phyloP scores from a whole-genome alignment of 2,329 filamentous ascomycete species.

The Pestalotiopsis sp. region DNA sequence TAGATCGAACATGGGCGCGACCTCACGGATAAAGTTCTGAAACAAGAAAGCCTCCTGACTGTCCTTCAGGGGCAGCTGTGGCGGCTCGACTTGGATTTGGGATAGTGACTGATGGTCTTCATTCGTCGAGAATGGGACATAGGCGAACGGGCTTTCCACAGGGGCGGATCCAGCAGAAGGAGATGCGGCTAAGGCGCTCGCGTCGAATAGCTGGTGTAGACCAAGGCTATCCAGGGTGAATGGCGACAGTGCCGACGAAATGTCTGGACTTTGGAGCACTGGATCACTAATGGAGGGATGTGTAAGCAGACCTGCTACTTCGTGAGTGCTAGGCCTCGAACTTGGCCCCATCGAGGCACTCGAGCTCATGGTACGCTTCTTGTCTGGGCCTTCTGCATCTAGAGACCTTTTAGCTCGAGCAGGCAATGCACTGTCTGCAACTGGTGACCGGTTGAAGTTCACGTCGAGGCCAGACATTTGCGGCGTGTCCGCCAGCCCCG shows the following conservation, averaged over 20 bases:
- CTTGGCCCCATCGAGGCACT: background rate
- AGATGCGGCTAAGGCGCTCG: background rate
- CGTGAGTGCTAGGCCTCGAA: background rate
- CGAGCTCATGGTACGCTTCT: conserved; percentile 1
- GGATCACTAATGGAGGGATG: background rate
- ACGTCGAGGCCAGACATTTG: background rate
- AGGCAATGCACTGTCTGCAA: background rate
- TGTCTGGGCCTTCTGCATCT: background rate
- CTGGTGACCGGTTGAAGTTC: background rate
- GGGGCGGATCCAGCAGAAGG: background rate
- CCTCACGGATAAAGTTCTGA: background rate
- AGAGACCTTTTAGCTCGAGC: background rate
- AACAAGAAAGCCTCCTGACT: conserved; percentile 1
- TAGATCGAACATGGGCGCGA: conserved; percentile 1
- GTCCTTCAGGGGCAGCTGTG: background rate
- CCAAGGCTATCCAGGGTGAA: background rate
- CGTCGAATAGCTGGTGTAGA: background rate
- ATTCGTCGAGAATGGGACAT: background rate
- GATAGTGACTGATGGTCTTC: conserved; percentile 1
- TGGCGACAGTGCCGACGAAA: background rate
- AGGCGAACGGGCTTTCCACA: background rate
- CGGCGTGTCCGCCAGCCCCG: background rate
- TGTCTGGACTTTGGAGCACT: background rate
- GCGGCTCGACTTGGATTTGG: background rate
- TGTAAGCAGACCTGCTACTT: background rate